phyloP scores from a whole-genome alignment of 192 early-diverging fungal species.

The Backusella westeae region DNA sequence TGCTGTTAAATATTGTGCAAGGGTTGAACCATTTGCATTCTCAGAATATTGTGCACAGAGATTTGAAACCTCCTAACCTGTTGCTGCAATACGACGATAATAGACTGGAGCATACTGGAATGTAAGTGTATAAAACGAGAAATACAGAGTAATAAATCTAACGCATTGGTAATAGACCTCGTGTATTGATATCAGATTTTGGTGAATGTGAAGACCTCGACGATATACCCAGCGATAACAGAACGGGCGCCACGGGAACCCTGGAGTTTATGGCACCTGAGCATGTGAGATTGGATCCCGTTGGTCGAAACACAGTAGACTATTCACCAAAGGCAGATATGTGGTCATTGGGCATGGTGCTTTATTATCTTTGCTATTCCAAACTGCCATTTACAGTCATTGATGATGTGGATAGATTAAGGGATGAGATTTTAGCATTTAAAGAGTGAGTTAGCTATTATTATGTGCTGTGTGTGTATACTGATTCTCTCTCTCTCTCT shows the following conservation, averaged over 20 bases:
- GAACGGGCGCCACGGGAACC: conserved; percentile 94
- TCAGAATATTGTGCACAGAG: conserved; percentile 89
- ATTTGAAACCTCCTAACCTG: conserved; percentile 93
- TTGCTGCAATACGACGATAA: conserved; percentile 68
- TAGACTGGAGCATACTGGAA: conserved; percentile 6
- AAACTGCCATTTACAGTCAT: conserved; percentile 78
- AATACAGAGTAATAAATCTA: background rate
- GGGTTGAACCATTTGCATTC: conserved; percentile 88
- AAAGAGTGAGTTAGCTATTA: conserved; percentile 33
- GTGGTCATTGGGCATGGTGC: conserved; percentile 94
- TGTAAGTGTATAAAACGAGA: conserved; percentile 18
- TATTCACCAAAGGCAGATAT: conserved; percentile 89
- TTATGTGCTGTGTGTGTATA: background rate
- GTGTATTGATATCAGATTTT: conserved; percentile 92
- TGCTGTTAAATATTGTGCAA: conserved; percentile 91
- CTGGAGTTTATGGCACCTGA: conserved; percentile 95
- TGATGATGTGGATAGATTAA: conserved; percentile 87
- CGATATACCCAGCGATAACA: conserved; percentile 54
- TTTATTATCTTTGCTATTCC: conserved; percentile 90
- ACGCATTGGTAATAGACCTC: conserved; percentile 47
- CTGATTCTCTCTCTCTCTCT: background rate
- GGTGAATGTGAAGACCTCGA: conserved; percentile 93
- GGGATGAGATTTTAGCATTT: conserved; percentile 76
- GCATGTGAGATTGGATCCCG: conserved; percentile 41
- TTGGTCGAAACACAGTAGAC: conserved; percentile 70